Conservation (phyloP, 2,329 filamentous ascomycete species). For the Fusarium nodosum region DNA sequence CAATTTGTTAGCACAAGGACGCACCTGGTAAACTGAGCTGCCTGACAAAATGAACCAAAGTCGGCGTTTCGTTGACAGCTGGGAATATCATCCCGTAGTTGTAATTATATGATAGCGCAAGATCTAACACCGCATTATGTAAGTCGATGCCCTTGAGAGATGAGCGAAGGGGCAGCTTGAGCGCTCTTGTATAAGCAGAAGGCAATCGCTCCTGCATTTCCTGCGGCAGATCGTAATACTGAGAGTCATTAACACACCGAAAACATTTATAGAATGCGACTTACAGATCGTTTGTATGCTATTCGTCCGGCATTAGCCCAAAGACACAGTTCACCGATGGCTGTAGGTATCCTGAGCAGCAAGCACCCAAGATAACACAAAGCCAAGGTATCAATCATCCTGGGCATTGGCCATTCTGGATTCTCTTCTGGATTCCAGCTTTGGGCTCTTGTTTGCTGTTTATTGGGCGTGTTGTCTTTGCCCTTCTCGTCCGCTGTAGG, state of each 20-base stretch:
- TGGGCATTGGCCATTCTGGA: slow-evolving; percentile 70
- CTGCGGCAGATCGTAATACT: slow-evolving; percentile 71
- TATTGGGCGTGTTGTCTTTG: slow-evolving; percentile 22
- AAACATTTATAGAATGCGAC: slow-evolving; percentile 42
- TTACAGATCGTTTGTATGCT: slow-evolving; percentile 77
- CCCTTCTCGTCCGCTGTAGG: slow-evolving; percentile 44
- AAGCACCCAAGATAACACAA: slow-evolving; percentile 85
- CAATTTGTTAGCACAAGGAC: slow-evolving; percentile 41
- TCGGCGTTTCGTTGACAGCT: slow-evolving; percentile 75
- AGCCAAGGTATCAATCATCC: slow-evolving; percentile 79
- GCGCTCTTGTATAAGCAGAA: slow-evolving; percentile 67
- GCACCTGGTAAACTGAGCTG: slow-evolving; percentile 81
- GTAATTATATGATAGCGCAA: slow-evolving; percentile 73
- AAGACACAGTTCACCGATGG: slow-evolving; percentile 76
- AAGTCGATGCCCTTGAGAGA: slow-evolving; percentile 69
- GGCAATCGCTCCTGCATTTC: slow-evolving; percentile 77
- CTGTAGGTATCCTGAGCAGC: slow-evolving; percentile 81
- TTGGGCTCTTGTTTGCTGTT: slow-evolving; percentile 53
- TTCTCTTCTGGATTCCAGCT: slow-evolving; percentile 62
- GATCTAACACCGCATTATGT: slow-evolving; percentile 72
- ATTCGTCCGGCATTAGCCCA: slow-evolving; percentile 79
- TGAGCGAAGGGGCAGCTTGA: slow-evolving; percentile 65
- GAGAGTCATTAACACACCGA: slow-evolving; percentile 1
- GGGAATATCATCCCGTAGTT: slow-evolving; percentile 81
- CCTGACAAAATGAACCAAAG: slow-evolving; percentile 78